Conservation (phyloP, 2,329 filamentous ascomycete genomes). For the Cylindrodendrum hubeiense region DNA sequence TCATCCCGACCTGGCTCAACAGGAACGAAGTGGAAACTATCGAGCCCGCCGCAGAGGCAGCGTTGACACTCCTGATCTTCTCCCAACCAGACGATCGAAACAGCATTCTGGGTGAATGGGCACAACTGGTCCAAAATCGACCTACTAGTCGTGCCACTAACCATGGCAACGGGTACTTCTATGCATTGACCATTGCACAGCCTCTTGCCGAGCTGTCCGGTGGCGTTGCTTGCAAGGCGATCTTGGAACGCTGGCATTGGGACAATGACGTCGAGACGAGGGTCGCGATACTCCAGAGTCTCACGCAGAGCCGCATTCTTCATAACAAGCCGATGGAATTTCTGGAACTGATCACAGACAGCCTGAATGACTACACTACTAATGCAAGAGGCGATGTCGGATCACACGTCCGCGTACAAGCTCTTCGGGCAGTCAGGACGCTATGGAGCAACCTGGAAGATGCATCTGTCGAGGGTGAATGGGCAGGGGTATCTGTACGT, state of each 20-base stretch:
- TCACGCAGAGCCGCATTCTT: slow-evolving; percentile 62
- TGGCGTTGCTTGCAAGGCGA: slow-evolving; percentile 56
- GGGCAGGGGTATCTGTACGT: slow-evolving; percentile 48
- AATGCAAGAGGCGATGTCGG: slow-evolving; percentile 92
- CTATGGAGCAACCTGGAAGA: slow-evolving; percentile 61
- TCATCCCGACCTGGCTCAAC: slow-evolving; percentile 61
- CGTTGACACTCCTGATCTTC: slow-evolving; percentile 62
- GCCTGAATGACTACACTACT: slow-evolving; percentile 90
- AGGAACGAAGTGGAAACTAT: slow-evolving; percentile 64
- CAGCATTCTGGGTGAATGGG: slow-evolving; percentile 61
- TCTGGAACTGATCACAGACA: slow-evolving; percentile 62
- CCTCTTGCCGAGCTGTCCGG: slow-evolving; percentile 49
- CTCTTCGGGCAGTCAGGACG: slow-evolving; percentile 79
- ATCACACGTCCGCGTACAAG: slow-evolving; percentile 85
- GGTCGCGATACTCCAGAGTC: slow-evolving; percentile 67
- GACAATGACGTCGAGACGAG: slow-evolving; percentile 65
- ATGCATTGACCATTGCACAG: slow-evolving; percentile 64
- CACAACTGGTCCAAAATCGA: slow-evolving; percentile 53
- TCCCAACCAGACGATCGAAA: slow-evolving; percentile 51
- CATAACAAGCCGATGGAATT: slow-evolving; percentile 56
- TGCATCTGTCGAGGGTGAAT: slow-evolving; percentile 20
- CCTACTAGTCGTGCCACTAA: slow-evolving; percentile 49
- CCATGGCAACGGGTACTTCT: slow-evolving; percentile 64
- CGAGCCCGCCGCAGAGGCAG: slow-evolving; percentile 62
- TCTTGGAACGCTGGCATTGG: slow-evolving; percentile 65